Conservation (phyloP, 2,329 filamentous ascomycete species). For the Teratosphaeria zuluensis region DNA sequence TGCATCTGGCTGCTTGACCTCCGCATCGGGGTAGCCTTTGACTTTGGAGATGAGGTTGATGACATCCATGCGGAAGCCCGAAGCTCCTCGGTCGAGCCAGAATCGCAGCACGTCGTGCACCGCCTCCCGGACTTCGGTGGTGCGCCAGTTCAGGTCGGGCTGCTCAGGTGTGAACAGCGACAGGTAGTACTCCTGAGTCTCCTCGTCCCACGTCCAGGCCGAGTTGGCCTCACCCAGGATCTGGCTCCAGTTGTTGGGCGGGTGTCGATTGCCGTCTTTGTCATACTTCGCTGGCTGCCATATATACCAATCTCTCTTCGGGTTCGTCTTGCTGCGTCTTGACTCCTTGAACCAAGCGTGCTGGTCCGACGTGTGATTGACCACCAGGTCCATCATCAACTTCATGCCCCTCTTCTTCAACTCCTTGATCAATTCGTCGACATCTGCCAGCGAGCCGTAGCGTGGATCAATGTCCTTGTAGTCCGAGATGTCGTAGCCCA, state of each 20-base stretch:
- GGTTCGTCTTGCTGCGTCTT: constrained; percentile 39
- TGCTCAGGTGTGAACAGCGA: constrained; percentile 38
- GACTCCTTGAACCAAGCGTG: constrained; percentile 52
- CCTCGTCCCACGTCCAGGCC: constrained; percentile 38
- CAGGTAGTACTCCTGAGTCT: constrained; percentile 38
- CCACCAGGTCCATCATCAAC: constrained; percentile 32
- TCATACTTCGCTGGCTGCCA: constrained; percentile 52
- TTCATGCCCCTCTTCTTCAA: constrained; percentile 38
- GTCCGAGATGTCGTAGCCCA: constrained; percentile 43
- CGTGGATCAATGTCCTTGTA: constrained; percentile 39
- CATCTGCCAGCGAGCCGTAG: constrained; percentile 38
- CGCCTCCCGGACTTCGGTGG: constrained; percentile 33
- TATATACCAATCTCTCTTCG: constrained; percentile 55
- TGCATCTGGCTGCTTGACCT: constrained; percentile 30
- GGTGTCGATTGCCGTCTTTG: constrained; percentile 42
- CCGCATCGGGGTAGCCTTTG: constrained; percentile 33
- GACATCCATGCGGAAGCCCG: constrained; percentile 41
- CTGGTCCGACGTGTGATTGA: constrained; percentile 30
- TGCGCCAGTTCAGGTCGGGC: constrained; percentile 42
- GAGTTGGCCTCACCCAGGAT: constrained; percentile 30
- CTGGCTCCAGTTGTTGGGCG: constrained; percentile 47
- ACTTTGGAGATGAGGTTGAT: constrained; percentile 42
- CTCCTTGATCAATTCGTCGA: constrained; percentile 35
- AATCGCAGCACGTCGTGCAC: constrained; percentile 39
- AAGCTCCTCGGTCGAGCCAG: constrained; percentile 38